A percentile compares a stretch with the other conserved stretches of the same genome.
Conservation (phyloP, 148 eudicot genomes). For the Oxyria digyna region DNA sequence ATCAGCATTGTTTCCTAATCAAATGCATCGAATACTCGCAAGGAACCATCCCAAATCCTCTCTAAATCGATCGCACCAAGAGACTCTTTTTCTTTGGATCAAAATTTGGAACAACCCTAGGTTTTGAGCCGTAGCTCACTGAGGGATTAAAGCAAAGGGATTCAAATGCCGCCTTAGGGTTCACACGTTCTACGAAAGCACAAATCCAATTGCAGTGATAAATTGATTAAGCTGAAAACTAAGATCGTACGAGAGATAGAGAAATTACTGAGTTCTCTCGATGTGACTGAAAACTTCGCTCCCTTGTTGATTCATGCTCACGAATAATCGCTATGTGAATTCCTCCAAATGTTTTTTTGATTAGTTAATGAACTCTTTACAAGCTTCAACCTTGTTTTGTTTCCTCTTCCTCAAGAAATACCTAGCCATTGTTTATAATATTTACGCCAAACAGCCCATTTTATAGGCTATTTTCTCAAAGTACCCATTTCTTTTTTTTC, state of each 20-base stretch:
- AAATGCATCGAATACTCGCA: not conserved
- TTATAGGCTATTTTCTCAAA: too few species aligned
- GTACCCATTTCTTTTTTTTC: too few species aligned
- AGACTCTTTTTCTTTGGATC: not conserved
- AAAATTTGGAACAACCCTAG: not conserved
- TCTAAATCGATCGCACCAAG: not conserved
- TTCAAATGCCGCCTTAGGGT: not conserved
- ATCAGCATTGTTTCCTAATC: not conserved
- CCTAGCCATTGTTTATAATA: not conserved
- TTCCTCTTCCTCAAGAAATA: not conserved
- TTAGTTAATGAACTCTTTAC: not conserved
- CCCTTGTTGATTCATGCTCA: not conserved
- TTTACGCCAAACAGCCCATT: not conserved
- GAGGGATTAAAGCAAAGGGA: not conserved
- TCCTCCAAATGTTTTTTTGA: not conserved
- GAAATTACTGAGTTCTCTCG: constrained; percentile 5
- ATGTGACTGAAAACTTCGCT: not conserved
- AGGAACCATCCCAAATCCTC: not conserved
- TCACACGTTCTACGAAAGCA: not conserved
- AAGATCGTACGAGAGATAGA: not conserved
- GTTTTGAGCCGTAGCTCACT: not conserved
- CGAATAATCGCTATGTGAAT: not conserved
- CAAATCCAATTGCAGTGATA: not conserved
- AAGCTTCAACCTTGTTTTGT: not conserved
- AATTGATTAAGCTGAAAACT: not conserved